Evolutionary conservation across 2,329 filamentous ascomycete species (phyloP).

Genomic region (Aaosphaeria pasadenensis): DNA sequence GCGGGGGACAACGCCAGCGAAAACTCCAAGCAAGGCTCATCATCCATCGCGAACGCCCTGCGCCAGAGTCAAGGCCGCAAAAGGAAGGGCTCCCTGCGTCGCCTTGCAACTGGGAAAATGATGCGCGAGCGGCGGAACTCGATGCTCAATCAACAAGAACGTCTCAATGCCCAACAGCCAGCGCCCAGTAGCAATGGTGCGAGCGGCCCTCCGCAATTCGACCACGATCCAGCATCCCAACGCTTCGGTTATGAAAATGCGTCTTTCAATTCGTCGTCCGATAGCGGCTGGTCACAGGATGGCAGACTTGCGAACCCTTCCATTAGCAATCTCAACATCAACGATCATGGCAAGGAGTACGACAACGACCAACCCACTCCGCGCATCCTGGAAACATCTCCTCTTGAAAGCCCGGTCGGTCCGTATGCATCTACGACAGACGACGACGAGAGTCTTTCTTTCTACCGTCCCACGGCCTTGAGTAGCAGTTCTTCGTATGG

Average conservation of each 20-base stretch:
- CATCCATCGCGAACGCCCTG: constrained; percentile 36
- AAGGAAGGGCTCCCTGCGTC: constrained; percentile 80
- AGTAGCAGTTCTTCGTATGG: constrained; percentile 43
- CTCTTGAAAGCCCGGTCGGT: constrained; percentile 53
- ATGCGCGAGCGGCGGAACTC: constrained; percentile 25
- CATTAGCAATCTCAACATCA: constrained; percentile 5
- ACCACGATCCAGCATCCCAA: constrained; percentile 18
- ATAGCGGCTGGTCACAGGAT: constrained; percentile 22
- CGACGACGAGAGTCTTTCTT: constrained; percentile 74
- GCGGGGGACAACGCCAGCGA: constrained; percentile 22
- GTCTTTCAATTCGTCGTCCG: constrained; percentile 32
- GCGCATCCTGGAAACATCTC: constrained; percentile 29
- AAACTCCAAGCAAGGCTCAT: constrained; percentile 11
- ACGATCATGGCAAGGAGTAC: constrained; percentile 1
- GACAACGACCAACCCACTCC: constrained; percentile 22
- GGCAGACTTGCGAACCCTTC: constrained; percentile 13
- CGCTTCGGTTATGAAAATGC: constrained; percentile 40
- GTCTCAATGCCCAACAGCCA: constrained; percentile 4
- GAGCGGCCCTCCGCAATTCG: constrained; percentile 8
- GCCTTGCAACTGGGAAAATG: constrained; percentile 66
- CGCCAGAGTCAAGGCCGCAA: constrained; percentile 56
- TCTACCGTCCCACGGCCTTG: constrained; percentile 42
- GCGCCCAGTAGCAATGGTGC: neutral
- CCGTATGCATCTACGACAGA: constrained; percentile 74
- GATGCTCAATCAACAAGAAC: constrained; percentile 17